These are phyloP conservation scores for Ascochyta rabiei DNA, from an alignment of 2,329 filamentous ascomycete species.

Conservation along the genomic window DNA sequence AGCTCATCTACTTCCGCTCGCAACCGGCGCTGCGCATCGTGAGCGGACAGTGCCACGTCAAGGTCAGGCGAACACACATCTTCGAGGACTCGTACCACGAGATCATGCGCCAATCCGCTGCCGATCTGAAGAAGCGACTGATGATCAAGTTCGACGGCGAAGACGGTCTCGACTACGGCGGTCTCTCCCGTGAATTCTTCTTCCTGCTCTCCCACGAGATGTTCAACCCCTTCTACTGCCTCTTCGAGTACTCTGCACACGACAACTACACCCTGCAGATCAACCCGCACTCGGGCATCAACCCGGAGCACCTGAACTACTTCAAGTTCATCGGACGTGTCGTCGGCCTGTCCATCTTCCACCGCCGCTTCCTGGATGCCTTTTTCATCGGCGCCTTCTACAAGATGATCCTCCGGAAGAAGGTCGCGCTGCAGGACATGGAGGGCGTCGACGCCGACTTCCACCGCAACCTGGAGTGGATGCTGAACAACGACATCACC, in stretches of 20 bases:
- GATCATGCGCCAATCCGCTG: conserved; percentile 94
- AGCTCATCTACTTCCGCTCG: conserved; percentile 98
- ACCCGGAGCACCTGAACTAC: conserved; percentile 98
- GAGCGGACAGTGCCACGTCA: conserved; percentile 96
- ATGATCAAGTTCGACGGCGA: conserved; percentile 99
- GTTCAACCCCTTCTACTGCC: conserved; percentile 99
- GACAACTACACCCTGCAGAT: conserved; percentile 99
- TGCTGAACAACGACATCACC: conserved; percentile 96
- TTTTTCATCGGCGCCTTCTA: conserved; percentile 99
- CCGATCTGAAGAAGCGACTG: conserved; percentile 94
- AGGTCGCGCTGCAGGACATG: conserved; percentile 92
- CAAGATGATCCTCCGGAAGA: conserved; percentile 98
- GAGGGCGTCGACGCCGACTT: conserved; percentile 98
- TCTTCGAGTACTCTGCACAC: conserved; percentile 99
- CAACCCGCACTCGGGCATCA: conserved; percentile 98
- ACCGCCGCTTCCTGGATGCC: conserved; percentile 93
- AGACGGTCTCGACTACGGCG: conserved; percentile 96
- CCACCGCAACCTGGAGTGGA: conserved; percentile 96
- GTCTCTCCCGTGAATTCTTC: conserved; percentile 96
- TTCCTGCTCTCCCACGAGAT: conserved; percentile 99
- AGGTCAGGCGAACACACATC: conserved; percentile 93
- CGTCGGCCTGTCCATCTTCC: conserved; percentile 96
- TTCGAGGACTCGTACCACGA: conserved; percentile 99
- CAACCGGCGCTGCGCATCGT: conserved; percentile 95
- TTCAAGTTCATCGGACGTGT: conserved; percentile 99